Base-by-base conservation (phyloP, 1,284 basidiomycete genomes). In the Puccinia hordei region DNA sequence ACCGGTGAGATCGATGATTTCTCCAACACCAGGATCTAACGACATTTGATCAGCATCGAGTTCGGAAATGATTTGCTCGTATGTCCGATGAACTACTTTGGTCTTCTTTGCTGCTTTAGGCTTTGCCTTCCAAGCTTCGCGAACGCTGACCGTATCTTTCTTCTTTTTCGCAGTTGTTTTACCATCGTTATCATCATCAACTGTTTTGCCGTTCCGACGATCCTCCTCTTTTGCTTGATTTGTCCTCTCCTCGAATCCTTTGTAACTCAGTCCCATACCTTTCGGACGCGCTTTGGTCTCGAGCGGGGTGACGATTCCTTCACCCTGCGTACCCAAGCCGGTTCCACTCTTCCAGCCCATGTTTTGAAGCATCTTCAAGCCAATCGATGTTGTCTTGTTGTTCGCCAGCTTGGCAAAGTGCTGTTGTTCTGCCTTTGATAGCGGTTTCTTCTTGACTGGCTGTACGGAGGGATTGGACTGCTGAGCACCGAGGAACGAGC, bases 1-100 rank as follows among this genome's bases (percentile, higher is more conserved):
- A 57, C 95, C 93, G 19, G 93, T 93, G n/a, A 95, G 93, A 86
- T 98, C 95, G 75, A 97, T 92, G 46, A 98, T 95, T 83, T 91
- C 90, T 2, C 93, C 94, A 66, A 94, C 86, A 0, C 90, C 90
- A 3, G 90, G 83, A 5, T 87, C 83, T 2, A 88, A 84, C 8
- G 46, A 51, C 0, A 88, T 87, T 19, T 82, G 51, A 27, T 69
- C 73, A 33, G 68, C 73, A 33, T 81, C 75, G 27, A 92, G 90
- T 85, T 95, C 94, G 2, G 92, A 92, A 65, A 98, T 85, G 79
- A 98, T 93, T 86, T 98, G 90, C 85, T 98, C 95, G 84, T 97
- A 98, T 0, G 94, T 94, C 88, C 95, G 95, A 87, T 96, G 93
- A 84, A 94, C 91, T 35, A 95, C 88, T 86, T 90, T 93, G 38